Conservation (phyloP, 768 basidiomycete species). For the Tulasnella sp. region DNA sequence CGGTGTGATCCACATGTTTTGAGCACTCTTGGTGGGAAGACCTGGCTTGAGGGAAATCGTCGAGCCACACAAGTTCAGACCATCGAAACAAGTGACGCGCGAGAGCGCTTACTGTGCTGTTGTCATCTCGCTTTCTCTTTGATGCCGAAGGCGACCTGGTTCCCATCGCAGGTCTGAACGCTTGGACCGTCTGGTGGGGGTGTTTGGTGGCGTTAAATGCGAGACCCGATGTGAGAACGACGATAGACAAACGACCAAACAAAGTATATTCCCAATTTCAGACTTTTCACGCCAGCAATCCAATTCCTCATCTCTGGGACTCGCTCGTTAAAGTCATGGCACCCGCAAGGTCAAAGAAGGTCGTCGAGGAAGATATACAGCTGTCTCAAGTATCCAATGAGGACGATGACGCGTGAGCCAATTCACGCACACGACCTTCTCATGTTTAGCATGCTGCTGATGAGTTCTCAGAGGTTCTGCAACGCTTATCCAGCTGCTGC, state of each 20-base stretch:
- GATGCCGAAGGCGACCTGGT: neutral
- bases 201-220: neutral
- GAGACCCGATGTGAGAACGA: neutral
- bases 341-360: neutral
- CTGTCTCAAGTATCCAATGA: constrained; percentile 24
- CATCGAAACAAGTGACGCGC: neutral
- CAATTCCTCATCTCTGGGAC: neutral
- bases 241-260: neutral
- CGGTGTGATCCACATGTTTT: constrained; percentile 16
- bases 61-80: neutral
- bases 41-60: neutral
- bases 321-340: constrained; percentile 6
- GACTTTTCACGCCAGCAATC: neutral
- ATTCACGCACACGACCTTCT: constrained; percentile 3
- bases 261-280: neutral
- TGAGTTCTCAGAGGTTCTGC: neutral
- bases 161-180: neutral
- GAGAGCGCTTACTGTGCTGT: neutral
- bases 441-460: neutral
- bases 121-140: neutral
- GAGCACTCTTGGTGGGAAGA: neutral
- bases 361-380: constrained; percentile 10
- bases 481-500: constrained; percentile 5
- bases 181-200: too few species aligned
- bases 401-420: constrained; percentile 15